A percentile compares a stretch with the other conserved stretches of the same genome.
These are phyloP conservation scores for Psilocybe cyanescens DNA, from an alignment of 768 basidiomycete genomes.

Conservation along the genomic window DNA sequence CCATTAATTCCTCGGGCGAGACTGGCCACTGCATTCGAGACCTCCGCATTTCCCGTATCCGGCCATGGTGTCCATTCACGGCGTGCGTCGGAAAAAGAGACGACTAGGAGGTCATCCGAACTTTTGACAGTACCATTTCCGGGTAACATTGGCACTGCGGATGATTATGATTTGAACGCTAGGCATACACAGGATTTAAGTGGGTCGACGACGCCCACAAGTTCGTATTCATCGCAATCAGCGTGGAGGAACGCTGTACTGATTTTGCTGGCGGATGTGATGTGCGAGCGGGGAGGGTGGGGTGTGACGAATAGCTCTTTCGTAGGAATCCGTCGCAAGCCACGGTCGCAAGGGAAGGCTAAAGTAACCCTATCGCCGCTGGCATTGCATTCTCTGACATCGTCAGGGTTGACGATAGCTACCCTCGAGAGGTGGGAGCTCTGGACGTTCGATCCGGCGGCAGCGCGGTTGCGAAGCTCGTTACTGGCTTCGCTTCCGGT, in stretches of 20 bases:
- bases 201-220: conserved; percentile 40
- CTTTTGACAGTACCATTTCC: conserved; percentile 48
- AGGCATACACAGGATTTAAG: conserved; percentile 22
- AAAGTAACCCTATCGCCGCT: conserved; percentile 10
- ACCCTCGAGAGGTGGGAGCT: conserved; percentile 84
- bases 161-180: conserved; percentile 38
- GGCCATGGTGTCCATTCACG: conserved; percentile 80
- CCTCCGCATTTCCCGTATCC: conserved; percentile 74
- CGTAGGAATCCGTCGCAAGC: conserved; percentile 72
- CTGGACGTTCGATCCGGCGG: conserved; percentile 73
- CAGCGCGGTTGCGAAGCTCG: conserved; percentile 51
- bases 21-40: conserved; percentile 51
- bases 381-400: conserved; percentile 5
- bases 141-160: conserved; percentile 28
- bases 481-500: conserved; percentile 50
- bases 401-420: conserved; percentile 58
- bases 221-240: conserved; percentile 33
- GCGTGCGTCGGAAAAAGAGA: conserved; percentile 71
- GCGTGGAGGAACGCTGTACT: conserved; percentile 66
- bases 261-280: conserved; percentile 54
- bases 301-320: conserved; percentile 58
- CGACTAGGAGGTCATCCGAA: conserved; percentile 51
- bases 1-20: conserved; percentile 53
- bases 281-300: conserved; percentile 82
- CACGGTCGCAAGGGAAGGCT: conserved; percentile 45